A percentile compares a stretch with the other conserved stretches of the same genome.
Conservation (phyloP, 1,284 basidiomycete species). For the Kalmanozyma brasiliensis region DNA sequence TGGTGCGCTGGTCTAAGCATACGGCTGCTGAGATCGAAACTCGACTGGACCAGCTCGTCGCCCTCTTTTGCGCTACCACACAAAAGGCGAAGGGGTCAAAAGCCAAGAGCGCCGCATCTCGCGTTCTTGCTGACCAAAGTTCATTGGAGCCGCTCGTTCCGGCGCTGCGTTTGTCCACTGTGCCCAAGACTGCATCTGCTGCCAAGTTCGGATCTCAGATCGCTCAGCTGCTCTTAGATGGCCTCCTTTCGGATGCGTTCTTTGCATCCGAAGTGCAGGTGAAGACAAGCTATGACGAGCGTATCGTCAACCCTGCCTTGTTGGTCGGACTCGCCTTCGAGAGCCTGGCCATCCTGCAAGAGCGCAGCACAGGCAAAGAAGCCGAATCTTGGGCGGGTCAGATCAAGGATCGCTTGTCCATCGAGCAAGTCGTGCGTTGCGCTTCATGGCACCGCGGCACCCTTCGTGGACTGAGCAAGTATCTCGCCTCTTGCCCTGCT, state of each 20-base stretch:
- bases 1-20: conserved; percentile 47
- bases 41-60: conserved; percentile 26
- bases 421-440: conserved; percentile 25
- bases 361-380: conserved; percentile 19
- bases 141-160: conserved; percentile 37
- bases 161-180: conserved; percentile 37
- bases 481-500: conserved; percentile 27
- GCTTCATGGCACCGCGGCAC: conserved; percentile 45
- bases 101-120: conserved; percentile 4
- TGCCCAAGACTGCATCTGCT: conserved; percentile 24
- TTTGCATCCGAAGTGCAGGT: conserved; percentile 23
- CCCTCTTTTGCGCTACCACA: conserved; percentile 19
- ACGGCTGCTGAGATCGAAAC: conserved; percentile 35
- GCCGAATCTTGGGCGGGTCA: conserved; percentile 19
- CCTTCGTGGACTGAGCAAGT: conserved; percentile 37
- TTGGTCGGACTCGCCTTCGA: conserved; percentile 34
- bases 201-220: conserved; percentile 20
- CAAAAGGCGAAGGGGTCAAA: conserved; percentile 4
- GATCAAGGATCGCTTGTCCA: conserved; percentile 21
- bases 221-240: conserved; percentile 26
- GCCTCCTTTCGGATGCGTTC: conserved; percentile 23
- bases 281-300: conserved; percentile 25
- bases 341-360: conserved; percentile 42
- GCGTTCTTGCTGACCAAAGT: conserved; percentile 12
- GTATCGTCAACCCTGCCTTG: conserved; percentile 39